A percentile compares a stretch with the other conserved stretches of the same genome.
These are phyloP conservation scores for Erodium moschatum DNA, from an alignment of 441 rosid genomes.

Conservation along the genomic window DNA sequence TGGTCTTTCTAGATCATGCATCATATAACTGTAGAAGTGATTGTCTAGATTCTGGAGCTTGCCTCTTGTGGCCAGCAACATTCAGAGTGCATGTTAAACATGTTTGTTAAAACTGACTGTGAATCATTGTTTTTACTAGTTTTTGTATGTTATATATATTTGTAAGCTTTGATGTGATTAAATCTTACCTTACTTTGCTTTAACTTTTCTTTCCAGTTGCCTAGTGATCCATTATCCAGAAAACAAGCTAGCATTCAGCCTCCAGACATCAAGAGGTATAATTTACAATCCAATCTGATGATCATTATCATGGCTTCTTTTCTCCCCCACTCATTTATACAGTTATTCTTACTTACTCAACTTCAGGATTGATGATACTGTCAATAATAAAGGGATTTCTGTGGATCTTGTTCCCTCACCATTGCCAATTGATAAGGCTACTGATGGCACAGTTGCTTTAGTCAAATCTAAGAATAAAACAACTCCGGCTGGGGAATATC, in stretches of 20 bases:
- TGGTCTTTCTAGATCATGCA: neutral
- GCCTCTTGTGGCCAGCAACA: neutral
- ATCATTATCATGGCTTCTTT: neutral
- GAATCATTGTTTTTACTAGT: neutral
- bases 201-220: conserved; percentile 37
- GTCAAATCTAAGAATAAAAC: conserved; percentile 65
- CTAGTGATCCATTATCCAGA: conserved; percentile 56
- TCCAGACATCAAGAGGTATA: conserved; percentile 52
- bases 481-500: conserved; percentile 96
- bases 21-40: neutral
- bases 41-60: no score
- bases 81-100: neutral
- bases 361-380: conserved; percentile 45
- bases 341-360: conserved; percentile 16
- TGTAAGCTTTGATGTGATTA: neutral
- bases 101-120: neutral
- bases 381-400: conserved; percentile 30
- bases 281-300: neutral
- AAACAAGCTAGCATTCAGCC: conserved; percentile 43
- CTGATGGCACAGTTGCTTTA: conserved; percentile 57
- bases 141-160: neutral
- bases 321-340: neutral
- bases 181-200: neutral
- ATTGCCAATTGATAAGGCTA: conserved; percentile 37
- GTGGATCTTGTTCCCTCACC: conserved; percentile 44